phyloP scores from a whole-genome alignment of 306 rosid species.

The Fragaria ananassa region DNA sequence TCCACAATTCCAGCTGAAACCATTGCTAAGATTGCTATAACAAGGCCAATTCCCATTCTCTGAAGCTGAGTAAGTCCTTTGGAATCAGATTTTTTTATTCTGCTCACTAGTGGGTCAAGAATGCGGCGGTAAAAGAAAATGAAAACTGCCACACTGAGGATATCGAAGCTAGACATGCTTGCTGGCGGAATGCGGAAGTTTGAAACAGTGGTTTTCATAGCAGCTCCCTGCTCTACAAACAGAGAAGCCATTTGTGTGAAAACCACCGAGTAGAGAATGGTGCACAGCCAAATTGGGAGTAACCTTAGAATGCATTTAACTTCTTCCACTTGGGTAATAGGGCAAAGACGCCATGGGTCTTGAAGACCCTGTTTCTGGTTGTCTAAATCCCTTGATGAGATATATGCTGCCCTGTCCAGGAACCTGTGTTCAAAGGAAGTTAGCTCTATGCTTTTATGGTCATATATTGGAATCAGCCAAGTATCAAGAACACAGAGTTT shows the following conservation, averaged over 20 bases:
- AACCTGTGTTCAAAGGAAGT: conserved; percentile 47
- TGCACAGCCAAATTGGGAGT: conserved; percentile 99
- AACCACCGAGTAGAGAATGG: conserved; percentile 92
- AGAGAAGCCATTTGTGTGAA: conserved; percentile 99
- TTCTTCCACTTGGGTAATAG: conserved; percentile 91
- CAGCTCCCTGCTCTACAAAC: conserved; percentile 98
- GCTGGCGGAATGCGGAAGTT: conserved; percentile 83
- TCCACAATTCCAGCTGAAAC: conserved; percentile 93
- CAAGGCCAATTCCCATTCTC: conserved; percentile 95
- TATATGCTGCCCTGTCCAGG: conserved; percentile 84
- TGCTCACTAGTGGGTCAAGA: conserved; percentile 75
- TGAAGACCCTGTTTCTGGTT: conserved; percentile 33
- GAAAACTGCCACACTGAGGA: conserved; percentile 80
- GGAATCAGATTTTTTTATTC: conserved; percentile 56
- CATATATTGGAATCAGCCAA: background rate
- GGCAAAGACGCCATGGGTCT: conserved; percentile 81
- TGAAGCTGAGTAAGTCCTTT: conserved; percentile 89
- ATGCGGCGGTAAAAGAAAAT: conserved; percentile 83
- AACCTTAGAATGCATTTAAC: conserved; percentile 91
- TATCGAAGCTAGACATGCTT: conserved; percentile 98
- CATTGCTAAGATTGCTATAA: conserved; percentile 92
- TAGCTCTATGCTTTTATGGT: background rate
- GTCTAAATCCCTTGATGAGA: conserved; percentile 73
- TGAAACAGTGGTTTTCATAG: conserved; percentile 78
- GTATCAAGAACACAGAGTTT: background rate